A percentile compares a stretch with the other conserved stretches of the same genome.
phyloP scores from a whole-genome alignment of 176 grass and related monocot species.

The Oryza brachyantha region DNA sequence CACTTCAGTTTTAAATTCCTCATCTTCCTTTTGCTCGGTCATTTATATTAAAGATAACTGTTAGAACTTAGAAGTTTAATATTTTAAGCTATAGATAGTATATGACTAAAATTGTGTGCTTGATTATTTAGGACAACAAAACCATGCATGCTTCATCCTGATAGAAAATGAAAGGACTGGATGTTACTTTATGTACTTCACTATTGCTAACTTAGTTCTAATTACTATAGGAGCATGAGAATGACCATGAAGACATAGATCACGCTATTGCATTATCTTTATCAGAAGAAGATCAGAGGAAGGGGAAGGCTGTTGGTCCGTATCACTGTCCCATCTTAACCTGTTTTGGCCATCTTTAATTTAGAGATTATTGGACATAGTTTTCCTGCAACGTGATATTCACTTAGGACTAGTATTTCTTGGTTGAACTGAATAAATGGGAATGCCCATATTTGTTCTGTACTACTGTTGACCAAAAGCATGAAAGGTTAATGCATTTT shows the following conservation, averaged over 20 bases:
- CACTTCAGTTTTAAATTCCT: slow-evolving; percentile 15
- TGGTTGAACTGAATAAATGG: slow-evolving; percentile 7
- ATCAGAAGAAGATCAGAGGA: slow-evolving; percentile 66
- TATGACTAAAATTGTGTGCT: neutral
- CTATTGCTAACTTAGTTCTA: slow-evolving; percentile 21
- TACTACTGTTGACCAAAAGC: neutral
- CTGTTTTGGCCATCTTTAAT: no score
- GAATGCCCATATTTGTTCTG: slow-evolving; percentile 3
- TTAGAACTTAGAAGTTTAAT: neutral
- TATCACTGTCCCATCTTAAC: slow-evolving; percentile 27
- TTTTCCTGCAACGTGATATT: slow-evolving; percentile 18
- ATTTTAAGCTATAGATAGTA: neutral
- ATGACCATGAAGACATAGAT: slow-evolving; percentile 71
- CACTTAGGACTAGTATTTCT: slow-evolving; percentile 10
- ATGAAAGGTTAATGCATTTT: slow-evolving; percentile 15
- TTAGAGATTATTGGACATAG: neutral
- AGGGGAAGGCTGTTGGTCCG: slow-evolving; percentile 77
- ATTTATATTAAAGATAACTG: neutral
- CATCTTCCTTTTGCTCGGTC: slow-evolving; percentile 10
- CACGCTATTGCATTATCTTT: slow-evolving; percentile 89
- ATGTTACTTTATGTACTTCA: slow-evolving; percentile 27
- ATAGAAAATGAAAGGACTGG: neutral
- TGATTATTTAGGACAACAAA: neutral
- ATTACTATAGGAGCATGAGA: slow-evolving; percentile 34
- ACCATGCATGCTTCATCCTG: slow-evolving; percentile 3